A percentile compares a stretch with the other conserved stretches of the same genome.
These are phyloP conservation scores for Gamarada debralockiae DNA, from an alignment of 495 filamentous ascomycete genomes.

Conservation along the genomic window DNA sequence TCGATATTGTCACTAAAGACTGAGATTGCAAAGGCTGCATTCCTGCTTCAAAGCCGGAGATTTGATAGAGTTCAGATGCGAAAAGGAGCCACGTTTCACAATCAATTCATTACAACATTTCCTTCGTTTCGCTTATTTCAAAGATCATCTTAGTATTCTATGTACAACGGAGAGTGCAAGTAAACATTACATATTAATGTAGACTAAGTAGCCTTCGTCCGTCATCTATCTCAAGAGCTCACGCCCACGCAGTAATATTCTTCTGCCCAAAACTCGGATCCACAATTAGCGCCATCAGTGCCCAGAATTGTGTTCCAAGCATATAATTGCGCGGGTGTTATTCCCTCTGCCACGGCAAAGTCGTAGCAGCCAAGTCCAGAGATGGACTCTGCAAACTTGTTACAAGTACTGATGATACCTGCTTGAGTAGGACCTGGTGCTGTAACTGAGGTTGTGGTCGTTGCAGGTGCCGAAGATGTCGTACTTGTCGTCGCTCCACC, in stretches of 20 bases:
- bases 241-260: constrained; percentile 20
- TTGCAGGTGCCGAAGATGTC: background rate
- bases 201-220: background rate
- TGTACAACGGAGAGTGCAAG: background rate
- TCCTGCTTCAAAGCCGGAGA: no score
- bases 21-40: no score
- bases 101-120: no score
- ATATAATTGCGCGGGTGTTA: constrained; percentile 9
- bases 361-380: background rate
- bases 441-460: background rate
- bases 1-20: no score
- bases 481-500: background rate
- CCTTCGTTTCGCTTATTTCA: no score
- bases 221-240: background rate
- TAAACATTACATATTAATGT: background rate
- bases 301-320: constrained; percentile 19
- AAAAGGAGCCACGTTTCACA: no score
- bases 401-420: constrained; percentile 12
- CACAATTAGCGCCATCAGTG: constrained; percentile 12
- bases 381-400: constrained; percentile 4
- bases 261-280: constrained; percentile 7
- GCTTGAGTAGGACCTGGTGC: constrained; percentile 13
- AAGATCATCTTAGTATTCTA: no score
- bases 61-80: no score
- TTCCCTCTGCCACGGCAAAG: constrained; percentile 2